Evolutionary conservation across 306 rosid species (phyloP).

Genomic region (Albizia julibrissin): DNA sequence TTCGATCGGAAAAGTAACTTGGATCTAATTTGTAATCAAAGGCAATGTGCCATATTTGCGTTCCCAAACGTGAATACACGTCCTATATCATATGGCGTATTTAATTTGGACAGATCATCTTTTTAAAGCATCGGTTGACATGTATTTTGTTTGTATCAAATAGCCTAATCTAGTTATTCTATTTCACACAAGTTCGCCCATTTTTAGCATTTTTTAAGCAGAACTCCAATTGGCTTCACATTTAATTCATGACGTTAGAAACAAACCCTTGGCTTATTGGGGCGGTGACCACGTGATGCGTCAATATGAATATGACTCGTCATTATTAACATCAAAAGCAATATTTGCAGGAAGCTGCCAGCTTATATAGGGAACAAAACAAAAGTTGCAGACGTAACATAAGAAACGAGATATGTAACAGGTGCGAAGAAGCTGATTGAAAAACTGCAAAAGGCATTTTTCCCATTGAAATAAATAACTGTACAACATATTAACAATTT

Average conservation of each 20-base stretch:
- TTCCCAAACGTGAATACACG: not conserved
- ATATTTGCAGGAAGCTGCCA: not conserved
- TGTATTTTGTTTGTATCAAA: too few relatives aligned
- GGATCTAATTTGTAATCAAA: not conserved
- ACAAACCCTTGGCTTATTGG: not conserved
- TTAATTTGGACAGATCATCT: not conserved
- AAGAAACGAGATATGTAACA: not conserved
- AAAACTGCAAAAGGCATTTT: slow-evolving; percentile 80
- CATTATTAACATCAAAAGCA: not conserved
- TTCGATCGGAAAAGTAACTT: not conserved
- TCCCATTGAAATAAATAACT: slow-evolving; percentile 62
- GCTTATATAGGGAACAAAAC: not conserved
- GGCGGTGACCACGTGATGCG: not conserved
- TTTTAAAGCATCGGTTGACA: not conserved
- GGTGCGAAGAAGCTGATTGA: slow-evolving; percentile 20
- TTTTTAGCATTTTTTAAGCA: too few relatives aligned
- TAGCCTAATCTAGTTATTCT: not conserved
- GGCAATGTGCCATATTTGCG: not conserved
- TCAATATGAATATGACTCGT: too few relatives aligned
- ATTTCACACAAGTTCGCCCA: too few relatives aligned
- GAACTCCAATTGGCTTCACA: not conserved
- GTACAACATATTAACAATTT: slow-evolving; percentile 75
- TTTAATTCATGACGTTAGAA: not conserved
- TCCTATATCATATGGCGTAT: not conserved
- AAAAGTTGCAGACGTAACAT: not conserved